Conservation (phyloP, 1,284 basidiomycete genomes). For the Leccinum subrobustum region DNA sequence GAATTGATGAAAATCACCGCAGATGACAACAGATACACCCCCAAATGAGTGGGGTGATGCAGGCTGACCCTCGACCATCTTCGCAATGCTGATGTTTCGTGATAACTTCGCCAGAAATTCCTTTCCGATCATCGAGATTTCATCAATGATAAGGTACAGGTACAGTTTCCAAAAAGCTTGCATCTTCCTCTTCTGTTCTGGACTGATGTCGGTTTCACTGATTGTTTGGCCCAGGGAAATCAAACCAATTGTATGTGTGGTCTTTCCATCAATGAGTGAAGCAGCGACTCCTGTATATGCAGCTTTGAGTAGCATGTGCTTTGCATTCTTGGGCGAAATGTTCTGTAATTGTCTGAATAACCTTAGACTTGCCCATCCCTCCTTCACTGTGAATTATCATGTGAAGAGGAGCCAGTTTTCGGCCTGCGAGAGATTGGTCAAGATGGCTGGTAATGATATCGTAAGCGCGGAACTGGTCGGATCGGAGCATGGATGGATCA, state of each 20-base stretch:
- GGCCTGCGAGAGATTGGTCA: neutral
- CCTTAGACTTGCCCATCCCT: slow-evolving; percentile 7
- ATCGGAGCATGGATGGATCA: neutral
- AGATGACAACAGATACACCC: neutral
- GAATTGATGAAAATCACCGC: neutral
- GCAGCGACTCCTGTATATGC: slow-evolving; percentile 8
- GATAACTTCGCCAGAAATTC: neutral
- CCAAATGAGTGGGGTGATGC: neutral
- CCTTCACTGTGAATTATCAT: slow-evolving; percentile 11
- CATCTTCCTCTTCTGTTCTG: neutral
- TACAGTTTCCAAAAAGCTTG: neutral
- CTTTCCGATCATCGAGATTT: neutral
- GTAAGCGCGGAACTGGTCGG: slow-evolving; percentile 6
- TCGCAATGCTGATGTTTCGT: neutral
- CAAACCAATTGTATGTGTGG: neutral
- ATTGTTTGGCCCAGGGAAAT: neutral
- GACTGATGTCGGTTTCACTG: neutral
- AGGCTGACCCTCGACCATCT: neutral
- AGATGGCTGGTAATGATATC: slow-evolving; percentile 11
- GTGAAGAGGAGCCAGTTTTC: neutral
- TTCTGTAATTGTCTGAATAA: slow-evolving; percentile 9
- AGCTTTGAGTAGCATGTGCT: slow-evolving; percentile 2
- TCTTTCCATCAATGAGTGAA: slow-evolving; percentile 11
- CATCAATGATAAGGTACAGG: neutral
- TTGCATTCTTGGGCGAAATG: neutral